A percentile compares a stretch with the other conserved stretches of the same genome.
These are phyloP conservation scores for Fusarium acutatum DNA, from an alignment of 2,329 filamentous ascomycete genomes.

Conservation along the genomic window DNA sequence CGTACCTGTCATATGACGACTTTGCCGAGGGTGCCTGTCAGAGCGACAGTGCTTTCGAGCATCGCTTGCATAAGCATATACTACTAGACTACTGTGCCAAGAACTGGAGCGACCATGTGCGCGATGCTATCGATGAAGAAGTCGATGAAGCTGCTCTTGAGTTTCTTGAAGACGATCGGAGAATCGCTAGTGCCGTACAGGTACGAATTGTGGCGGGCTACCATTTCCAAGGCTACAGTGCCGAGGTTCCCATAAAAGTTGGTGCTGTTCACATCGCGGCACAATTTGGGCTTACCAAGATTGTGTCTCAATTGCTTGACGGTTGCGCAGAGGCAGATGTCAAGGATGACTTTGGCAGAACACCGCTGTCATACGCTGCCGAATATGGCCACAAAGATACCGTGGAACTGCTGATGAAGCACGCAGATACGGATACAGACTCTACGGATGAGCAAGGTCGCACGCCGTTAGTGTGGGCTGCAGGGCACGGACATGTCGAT, in stretches of 20 bases:
- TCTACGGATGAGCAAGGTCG: neutral
- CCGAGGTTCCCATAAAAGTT: neutral
- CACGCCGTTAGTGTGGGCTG: neutral
- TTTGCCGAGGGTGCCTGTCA: neutral
- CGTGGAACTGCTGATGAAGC: neutral
- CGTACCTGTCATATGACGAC: neutral
- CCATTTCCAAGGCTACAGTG: neutral
- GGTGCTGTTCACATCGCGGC: neutral
- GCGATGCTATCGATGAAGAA: neutral
- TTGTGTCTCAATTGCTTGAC: neutral
- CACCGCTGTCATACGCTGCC: neutral
- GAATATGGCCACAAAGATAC: neutral
- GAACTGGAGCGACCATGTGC: neutral
- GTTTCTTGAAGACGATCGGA: neutral
- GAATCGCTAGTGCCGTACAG: neutral
- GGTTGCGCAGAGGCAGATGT: neutral
- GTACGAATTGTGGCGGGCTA: neutral
- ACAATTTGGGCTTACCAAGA: neutral
- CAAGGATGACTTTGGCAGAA: neutral
- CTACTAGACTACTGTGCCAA: neutral
- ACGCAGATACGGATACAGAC: neutral
- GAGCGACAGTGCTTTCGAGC: neutral
- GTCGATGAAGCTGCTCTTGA: neutral
- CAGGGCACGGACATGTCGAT: neutral
- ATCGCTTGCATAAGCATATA: neutral